phyloP scores from a whole-genome alignment of 2,329 filamentous ascomycete species.

The Sclerotinia borealis region DNA sequence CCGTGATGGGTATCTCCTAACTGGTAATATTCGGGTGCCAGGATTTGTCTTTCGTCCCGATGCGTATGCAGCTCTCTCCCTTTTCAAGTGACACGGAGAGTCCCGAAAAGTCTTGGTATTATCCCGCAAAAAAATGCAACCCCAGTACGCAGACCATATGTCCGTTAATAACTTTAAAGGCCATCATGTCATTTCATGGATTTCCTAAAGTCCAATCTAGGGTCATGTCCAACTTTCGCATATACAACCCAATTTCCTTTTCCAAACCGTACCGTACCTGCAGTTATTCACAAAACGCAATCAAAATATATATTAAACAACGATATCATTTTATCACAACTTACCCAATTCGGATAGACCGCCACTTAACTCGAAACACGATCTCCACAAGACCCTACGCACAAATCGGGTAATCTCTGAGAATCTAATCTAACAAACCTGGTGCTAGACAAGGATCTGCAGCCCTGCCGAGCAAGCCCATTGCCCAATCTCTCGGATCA shows the following conservation, averaged over 20 bases:
- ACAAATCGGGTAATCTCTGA: constrained; percentile 12
- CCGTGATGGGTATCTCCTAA: not conserved
- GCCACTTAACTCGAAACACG: constrained; percentile 10
- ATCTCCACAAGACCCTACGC: constrained; percentile 5
- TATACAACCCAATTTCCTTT: constrained; percentile 7
- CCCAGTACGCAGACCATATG: not conserved
- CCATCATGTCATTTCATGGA: not conserved
- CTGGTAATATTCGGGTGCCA: not conserved
- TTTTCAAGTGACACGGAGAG: not conserved
- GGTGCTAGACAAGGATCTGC: not conserved
- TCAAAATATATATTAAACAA: constrained; percentile 12
- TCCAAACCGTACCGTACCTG: not conserved
- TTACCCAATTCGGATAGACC: not conserved
- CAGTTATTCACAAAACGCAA: constrained; percentile 5
- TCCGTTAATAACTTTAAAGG: not conserved
- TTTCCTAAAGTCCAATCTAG: not conserved
- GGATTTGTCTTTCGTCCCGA: not conserved
- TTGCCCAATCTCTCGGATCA: constrained; percentile 14
- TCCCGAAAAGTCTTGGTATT: not conserved
- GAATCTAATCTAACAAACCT: constrained; percentile 12
- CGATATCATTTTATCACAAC: not conserved
- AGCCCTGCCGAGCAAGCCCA: constrained; percentile 7
- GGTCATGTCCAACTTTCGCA: not conserved
- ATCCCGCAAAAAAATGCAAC: not conserved
- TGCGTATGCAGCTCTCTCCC: not conserved